Percentiles rank a stretch among this genome's conserved stretches.
Conservation (phyloP, 2,329 filamentous ascomycete genomes). For the Onygenales sp. region DNA sequence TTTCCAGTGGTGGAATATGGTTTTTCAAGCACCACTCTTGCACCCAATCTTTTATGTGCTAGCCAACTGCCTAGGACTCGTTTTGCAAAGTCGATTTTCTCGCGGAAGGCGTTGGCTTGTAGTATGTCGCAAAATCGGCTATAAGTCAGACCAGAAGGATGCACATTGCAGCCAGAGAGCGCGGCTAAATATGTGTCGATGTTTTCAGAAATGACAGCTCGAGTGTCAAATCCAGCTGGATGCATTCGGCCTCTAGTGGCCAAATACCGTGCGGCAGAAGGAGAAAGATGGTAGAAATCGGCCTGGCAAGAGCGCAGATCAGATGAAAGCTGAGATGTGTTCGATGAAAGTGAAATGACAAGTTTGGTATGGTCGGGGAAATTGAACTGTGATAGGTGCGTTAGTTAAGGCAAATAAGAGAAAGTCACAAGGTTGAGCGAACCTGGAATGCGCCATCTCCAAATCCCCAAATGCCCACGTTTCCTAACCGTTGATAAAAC, state of each 20-base stretch:
- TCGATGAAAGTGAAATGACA: slow-evolving; percentile 31
- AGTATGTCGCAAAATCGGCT: slow-evolving; percentile 33
- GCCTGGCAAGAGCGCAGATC: slow-evolving; percentile 26
- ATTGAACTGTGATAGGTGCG: slow-evolving; percentile 31
- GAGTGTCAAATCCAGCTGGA: slow-evolving; percentile 33
- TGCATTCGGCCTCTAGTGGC: slow-evolving; percentile 32
- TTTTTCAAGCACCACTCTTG: slow-evolving; percentile 13
- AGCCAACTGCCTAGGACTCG: slow-evolving; percentile 34
- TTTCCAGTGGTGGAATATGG: not conserved
- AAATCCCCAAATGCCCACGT: slow-evolving; percentile 45
- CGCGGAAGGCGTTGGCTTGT: slow-evolving; percentile 34
- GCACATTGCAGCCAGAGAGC: slow-evolving; percentile 22
- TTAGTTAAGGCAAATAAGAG: not conserved
- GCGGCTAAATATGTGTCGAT: slow-evolving; percentile 32
- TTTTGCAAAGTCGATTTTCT: slow-evolving; percentile 34
- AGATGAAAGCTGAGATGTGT: slow-evolving; percentile 2
- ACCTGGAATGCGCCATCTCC: slow-evolving; percentile 40
- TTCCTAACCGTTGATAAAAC: slow-evolving; percentile 42
- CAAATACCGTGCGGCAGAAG: slow-evolving; percentile 35
- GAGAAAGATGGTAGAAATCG: slow-evolving; percentile 41
- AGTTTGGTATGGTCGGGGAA: slow-evolving; percentile 45
- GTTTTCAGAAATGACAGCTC: slow-evolving; percentile 32
- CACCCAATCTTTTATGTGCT: slow-evolving; percentile 27
- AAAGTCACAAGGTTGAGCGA: not conserved
- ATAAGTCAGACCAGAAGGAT: slow-evolving; percentile 23